Base-by-base conservation (phyloP, 768 basidiomycete genomes). In the Amanita polypyramis region DNA sequence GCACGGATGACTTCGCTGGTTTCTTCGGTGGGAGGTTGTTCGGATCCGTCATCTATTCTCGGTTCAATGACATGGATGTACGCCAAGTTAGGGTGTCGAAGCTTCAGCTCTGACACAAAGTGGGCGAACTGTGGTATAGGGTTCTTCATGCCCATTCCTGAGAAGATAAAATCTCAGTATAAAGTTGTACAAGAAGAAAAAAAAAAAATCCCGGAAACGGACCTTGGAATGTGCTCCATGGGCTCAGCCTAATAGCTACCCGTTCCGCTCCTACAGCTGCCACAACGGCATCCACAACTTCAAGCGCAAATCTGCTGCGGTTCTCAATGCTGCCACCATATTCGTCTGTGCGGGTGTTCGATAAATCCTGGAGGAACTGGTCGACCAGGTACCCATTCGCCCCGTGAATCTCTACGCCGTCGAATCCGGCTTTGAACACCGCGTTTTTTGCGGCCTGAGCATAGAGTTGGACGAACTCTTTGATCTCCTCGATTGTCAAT, bases 291-390 rank as follows among this genome's bases (percentile, higher is more conserved):
- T 74, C 71, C 15, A 77, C 55, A 39, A 76, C 65, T 57, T 79
- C 74, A 4, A 78, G 66, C 0, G 63, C 65, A 56, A 83, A 80
- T 4, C 76, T 63, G 1, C 69, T 57, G 14, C 80, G 70, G 58
- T 79, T 79, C 60, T 78, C 74, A 37, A 73, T 51, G 30, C 69
- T 72, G 4, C 80, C 82, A 7, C 81, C 81, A 66, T 74, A 85
- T 45, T 70, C 56, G 60, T 80, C 80, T 14, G 70, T 75, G 17
- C 78, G 71, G 21, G 66, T 55, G 60, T 80, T 80, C 17, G 70
- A 59, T 2, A 57, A 65, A 39, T 56, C 60, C 49, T 78, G 73
- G 12, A 77, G 58, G 66, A 80, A 79, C 51, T 80, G 75, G 50
- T 70, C 60, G 30, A 71, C 44, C 8, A 76, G 57, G 47, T 71